Evolutionary conservation across 108 stramenopile genomes (phyloP), one percentile per base, ranked within the genome.

Genomic region (Mediolabrus comicus): DNA sequence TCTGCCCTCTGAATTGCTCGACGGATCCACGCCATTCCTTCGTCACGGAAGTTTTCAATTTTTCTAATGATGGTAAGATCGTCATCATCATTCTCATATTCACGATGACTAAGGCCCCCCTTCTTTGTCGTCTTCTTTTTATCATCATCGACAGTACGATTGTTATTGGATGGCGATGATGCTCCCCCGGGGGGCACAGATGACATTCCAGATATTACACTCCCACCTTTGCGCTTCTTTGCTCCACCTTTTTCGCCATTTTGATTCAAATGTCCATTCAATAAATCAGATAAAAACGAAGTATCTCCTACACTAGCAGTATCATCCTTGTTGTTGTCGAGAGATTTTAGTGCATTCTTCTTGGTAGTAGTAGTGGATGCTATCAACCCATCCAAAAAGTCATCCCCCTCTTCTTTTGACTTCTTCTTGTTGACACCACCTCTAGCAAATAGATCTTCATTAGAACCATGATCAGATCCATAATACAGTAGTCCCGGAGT

Each of bases 241-340:
- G 72, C 41, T 43, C 41, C 41, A 2, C 41, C 41, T 17, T 17
- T 13, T 17, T 43, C 57, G 56, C 33, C 49, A 49, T 59, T 59
- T 16, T 64, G 33, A 22, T 4, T 59, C 33, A 46, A 38, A 10
- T 35, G 58, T 2, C 36, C 46, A 33, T 51, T 65, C 58, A 74
- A 49, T 10, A 75, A 38, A 11, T 68, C 51, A 2, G 75, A 62
- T 16, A 75, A 61, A 28, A 75, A 68, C 14, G 75, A 75, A 24
- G 33, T 39, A 4, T 75, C 75, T 5, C 38, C 70, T n/a, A 49
- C 60, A 38, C 54, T 71, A 19, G 34, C 59, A 7, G 14, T 30
- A 29, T 59, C 70, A 36, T 55, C 61, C 25, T 62, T 55, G 55
- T 43, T 27, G 19, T 38, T 11, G 30, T 34, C 25, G 38, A 31